Evolutionary conservation across 202 grass and related monocot species (phyloP).

Genomic region (Alloteropsis angusta): DNA sequence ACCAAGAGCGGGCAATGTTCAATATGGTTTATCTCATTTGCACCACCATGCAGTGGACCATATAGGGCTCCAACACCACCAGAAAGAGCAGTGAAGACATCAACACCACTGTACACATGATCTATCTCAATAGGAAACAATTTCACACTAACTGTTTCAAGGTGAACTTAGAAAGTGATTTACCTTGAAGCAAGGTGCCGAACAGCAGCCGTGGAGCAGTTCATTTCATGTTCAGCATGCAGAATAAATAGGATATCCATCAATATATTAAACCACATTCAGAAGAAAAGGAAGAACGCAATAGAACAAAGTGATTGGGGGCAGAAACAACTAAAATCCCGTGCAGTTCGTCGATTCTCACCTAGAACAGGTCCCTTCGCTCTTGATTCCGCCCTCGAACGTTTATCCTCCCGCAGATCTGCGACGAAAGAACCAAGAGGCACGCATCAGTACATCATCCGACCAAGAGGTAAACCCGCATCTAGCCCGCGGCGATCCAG

Average conservation of each 20-base stretch:
- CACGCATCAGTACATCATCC: no score
- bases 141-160: not conserved
- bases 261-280: no score
- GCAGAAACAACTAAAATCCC: no score
- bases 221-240: slow-evolving; percentile 99
- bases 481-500: no score
- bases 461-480: no score
- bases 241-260: slow-evolving; percentile 95
- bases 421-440: no score
- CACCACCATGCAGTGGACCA: slow-evolving; percentile 93
- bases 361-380: no score
- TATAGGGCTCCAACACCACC: slow-evolving; percentile 95
- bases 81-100: slow-evolving; percentile 94
- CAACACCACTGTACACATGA: slow-evolving; percentile 67
- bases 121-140: slow-evolving; percentile 21
- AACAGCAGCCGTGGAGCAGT: slow-evolving; percentile 89
- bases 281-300: no score
- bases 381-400: no score
- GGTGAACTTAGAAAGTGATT: not conserved
- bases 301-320: no score
- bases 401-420: no score
- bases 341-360: no score
- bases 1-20: not conserved
- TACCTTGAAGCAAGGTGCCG: slow-evolving; percentile 99
- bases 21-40: slow-evolving; percentile 68